phyloP scores from a whole-genome alignment of 2,329 filamentous ascomycete genomes.

The Aspergillus hortae region DNA sequence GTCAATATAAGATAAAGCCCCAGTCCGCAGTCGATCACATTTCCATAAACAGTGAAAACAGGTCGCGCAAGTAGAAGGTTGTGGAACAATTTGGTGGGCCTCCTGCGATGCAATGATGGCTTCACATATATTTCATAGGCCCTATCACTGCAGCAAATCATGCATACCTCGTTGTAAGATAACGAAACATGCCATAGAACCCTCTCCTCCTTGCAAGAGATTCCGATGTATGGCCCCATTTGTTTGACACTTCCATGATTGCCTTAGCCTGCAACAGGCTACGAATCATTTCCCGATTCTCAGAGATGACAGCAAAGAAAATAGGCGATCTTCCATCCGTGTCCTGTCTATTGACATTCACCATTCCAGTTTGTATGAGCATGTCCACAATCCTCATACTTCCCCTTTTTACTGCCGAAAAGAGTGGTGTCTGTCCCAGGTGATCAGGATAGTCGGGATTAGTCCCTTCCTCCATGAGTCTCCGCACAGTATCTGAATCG shows the following conservation, averaged over 20 bases:
- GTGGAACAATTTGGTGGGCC: too few relatives aligned
- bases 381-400: not conserved
- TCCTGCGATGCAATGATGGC: not conserved
- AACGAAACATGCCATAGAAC: not conserved
- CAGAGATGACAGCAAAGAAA: not conserved
- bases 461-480: not conserved
- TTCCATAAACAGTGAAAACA: not conserved
- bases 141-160: too few relatives aligned
- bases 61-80: too few relatives aligned
- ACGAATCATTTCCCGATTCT: not conserved
- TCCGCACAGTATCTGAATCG: not conserved
- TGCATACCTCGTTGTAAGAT: not conserved
- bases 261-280: not conserved
- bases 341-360: not conserved
- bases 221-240: not conserved
- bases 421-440: not conserved
- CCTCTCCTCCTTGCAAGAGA: not conserved
- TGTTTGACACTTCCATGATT: not conserved
- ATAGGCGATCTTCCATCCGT: not conserved
- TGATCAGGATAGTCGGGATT: not conserved
- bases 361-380: not conserved
- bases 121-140: too few relatives aligned
- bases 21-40: not conserved
- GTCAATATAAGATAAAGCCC: too few relatives aligned
- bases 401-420: not conserved